Conservation (phyloP, 192 early-diverging fungal species). For the Hyaloraphidium curvatum region DNA sequence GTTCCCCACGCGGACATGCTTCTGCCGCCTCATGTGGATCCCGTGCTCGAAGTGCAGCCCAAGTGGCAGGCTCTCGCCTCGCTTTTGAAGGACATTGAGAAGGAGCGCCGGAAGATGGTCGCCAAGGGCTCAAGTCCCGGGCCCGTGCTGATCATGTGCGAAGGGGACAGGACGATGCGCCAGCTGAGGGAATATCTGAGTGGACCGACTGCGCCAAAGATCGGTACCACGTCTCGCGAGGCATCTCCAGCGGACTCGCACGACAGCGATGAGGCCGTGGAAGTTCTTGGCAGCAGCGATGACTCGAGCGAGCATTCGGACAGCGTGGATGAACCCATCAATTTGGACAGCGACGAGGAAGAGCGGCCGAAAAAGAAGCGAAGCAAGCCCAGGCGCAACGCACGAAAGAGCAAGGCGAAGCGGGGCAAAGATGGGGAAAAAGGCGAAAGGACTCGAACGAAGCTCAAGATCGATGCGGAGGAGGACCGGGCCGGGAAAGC, state of each 20-base stretch:
- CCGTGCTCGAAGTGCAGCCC: constrained; percentile 75
- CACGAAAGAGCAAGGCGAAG: neutral
- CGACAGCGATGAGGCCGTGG: too few species aligned
- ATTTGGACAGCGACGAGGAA: too few species aligned
- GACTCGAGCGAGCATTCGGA: too few species aligned
- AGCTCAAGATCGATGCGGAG: constrained; percentile 16
- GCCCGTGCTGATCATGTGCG: constrained; percentile 48
- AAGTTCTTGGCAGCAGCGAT: too few species aligned
- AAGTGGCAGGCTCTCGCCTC: constrained; percentile 63
- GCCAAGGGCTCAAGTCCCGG: constrained; percentile 17
- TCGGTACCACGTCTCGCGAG: too few species aligned
- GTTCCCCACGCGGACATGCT: too few species aligned
- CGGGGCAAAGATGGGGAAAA: constrained; percentile 6
- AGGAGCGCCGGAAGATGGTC: constrained; percentile 19
- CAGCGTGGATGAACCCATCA: too few species aligned
- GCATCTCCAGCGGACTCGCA: too few species aligned
- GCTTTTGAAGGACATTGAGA: constrained; percentile 63
- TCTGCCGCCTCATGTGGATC: constrained; percentile 47
- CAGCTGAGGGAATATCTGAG: constrained; percentile 41
- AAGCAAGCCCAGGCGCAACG: too few species aligned
- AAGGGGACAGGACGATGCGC: constrained; percentile 37
- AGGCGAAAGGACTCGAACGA: constrained; percentile 4
- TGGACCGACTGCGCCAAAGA: too few species aligned
- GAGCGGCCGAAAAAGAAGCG: too few species aligned
- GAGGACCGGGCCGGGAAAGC: neutral